Evolutionary conservation across 495 filamentous ascomycete genomes (phyloP), one percentile per base, ranked within the genome.

Genomic region (Daldinia bambusicola): DNA sequence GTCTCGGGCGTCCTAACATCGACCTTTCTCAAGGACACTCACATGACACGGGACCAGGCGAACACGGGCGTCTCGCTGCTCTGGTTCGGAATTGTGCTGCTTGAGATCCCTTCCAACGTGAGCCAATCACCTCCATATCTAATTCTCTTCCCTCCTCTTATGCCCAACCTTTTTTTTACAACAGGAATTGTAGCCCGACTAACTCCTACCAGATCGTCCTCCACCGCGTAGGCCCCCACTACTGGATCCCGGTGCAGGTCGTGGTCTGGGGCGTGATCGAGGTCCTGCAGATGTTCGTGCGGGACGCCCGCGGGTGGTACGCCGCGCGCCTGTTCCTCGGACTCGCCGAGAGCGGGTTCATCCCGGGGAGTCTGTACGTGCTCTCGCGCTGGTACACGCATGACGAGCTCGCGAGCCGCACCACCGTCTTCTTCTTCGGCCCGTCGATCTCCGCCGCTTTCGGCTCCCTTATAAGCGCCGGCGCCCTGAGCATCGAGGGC

Each of bases 381-480:
- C 66, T 69, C 12, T 69, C 66, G 32, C 66, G 66, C 5, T 69
- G 66, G 66, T 69, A 69, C 53, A 69, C 66, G n/a, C 66, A 69
- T 12, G 59, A 69, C 52, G 66, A 69, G 53, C 66, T 69, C 43
- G 66, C 66, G 16, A 69, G 66, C 34, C 66, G 66, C 41, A 69
- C 66, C 16, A 69, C 66, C 6, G 7, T 69, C 20, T 69, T 63
- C 53, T 69, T 69, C 43, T 69, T 69, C 43, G 66, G 66, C 4
- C 60, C 60, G 0, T 69, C 66, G 0, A 40, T 69, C n/a, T 69
- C 66, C 12, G 59, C 66, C 2, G 59, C 66, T 20, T 69, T 69
- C 18, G 66, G 66, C 22, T 69, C 66, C 9, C 20, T 69, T 7
- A 69, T 69, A 2, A 63, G 59, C 12, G 66, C 66, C n/a, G 66